Evolutionary conservation across 345 rosid species (phyloP).

Genomic region (Arabidopsis suecica): DNA sequence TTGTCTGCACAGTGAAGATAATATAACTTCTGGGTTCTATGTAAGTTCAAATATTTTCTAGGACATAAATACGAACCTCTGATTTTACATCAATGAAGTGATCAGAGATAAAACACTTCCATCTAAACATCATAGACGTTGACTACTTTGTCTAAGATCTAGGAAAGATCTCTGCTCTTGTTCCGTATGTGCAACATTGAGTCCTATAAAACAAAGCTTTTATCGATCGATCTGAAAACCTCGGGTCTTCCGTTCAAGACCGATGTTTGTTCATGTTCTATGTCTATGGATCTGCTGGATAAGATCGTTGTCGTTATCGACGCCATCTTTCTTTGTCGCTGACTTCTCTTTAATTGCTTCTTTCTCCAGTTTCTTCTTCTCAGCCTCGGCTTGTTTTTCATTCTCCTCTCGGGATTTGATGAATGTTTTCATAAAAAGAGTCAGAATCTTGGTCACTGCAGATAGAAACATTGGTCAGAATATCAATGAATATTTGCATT

Average conservation of each 20-base stretch:
- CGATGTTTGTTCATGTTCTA: constrained; percentile 25
- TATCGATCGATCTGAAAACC: constrained; percentile 20
- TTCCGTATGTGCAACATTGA: constrained; percentile 40
- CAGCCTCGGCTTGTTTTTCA: constrained; percentile 79
- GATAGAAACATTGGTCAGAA: constrained; percentile 21
- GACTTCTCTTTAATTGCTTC: constrained; percentile 79
- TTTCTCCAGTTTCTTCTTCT: constrained; percentile 89
- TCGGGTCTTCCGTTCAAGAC: constrained; percentile 25
- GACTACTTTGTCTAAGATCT: constrained; percentile 42
- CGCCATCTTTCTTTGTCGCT: constrained; percentile 61
- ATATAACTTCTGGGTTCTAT: constrained; percentile 9
- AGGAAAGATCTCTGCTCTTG: constrained; percentile 35
- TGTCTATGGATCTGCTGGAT: constrained; percentile 49
- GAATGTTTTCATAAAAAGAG: constrained; percentile 82
- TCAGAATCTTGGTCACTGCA: constrained; percentile 90
- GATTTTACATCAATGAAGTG: constrained; percentile 40
- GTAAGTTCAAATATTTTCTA: constrained; percentile 12
- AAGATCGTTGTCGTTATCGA: constrained; percentile 45
- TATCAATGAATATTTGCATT: not conserved
- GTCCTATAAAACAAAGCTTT: constrained; percentile 26
- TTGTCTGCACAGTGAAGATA: constrained; percentile 8
- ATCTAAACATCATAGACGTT: constrained; percentile 26
- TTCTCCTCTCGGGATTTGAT: constrained; percentile 85
- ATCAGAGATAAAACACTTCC: constrained; percentile 24
- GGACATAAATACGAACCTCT: constrained; percentile 21